A percentile compares a stretch with the other conserved stretches of the same genome.
phyloP scores from a whole-genome alignment of 2,329 filamentous ascomycete species.

The Microcyclospora tardicrescens region DNA sequence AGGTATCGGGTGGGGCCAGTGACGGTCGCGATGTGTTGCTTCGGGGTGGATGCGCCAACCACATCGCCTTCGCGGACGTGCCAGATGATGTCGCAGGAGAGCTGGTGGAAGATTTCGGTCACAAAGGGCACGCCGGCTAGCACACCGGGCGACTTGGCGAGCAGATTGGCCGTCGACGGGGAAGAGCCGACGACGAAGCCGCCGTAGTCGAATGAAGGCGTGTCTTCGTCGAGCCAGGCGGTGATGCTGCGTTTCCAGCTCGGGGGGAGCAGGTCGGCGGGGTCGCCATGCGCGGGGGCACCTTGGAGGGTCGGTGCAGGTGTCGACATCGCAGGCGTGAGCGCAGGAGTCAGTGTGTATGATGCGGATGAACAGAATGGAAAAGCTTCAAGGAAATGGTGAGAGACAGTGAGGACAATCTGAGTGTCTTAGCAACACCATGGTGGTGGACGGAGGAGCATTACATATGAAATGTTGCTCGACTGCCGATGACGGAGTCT shows the following conservation, averaged over 20 bases:
- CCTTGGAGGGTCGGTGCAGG: slow-evolving; percentile 25
- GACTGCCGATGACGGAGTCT: too few relatives aligned
- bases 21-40: slow-evolving; percentile 63
- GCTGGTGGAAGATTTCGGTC: slow-evolving; percentile 79
- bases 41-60: slow-evolving; percentile 49
- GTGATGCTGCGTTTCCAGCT: slow-evolving; percentile 72
- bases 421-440: too few relatives aligned
- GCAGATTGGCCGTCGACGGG: slow-evolving; percentile 35
- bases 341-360: too few relatives aligned
- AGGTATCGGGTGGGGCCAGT: slow-evolving; percentile 69
- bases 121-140: slow-evolving; percentile 91
- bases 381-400: too few relatives aligned
- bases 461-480: too few relatives aligned
- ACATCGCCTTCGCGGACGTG: slow-evolving; percentile 60
- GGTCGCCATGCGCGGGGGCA: slow-evolving; percentile 44
- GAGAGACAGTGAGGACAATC: too few relatives aligned
- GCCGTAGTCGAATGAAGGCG: slow-evolving; percentile 90
- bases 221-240: slow-evolving; percentile 89
- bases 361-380: too few relatives aligned
- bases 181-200: slow-evolving; percentile 84
- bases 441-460: too few relatives aligned
- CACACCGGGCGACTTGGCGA: slow-evolving; percentile 56
- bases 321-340: too few relatives aligned
- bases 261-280: slow-evolving; percentile 65
- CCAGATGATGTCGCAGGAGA: slow-evolving; percentile 86